These are phyloP conservation scores for Gracilaria gracilis DNA, from an alignment of 23 red algal genomes.

Conservation along the genomic window DNA sequence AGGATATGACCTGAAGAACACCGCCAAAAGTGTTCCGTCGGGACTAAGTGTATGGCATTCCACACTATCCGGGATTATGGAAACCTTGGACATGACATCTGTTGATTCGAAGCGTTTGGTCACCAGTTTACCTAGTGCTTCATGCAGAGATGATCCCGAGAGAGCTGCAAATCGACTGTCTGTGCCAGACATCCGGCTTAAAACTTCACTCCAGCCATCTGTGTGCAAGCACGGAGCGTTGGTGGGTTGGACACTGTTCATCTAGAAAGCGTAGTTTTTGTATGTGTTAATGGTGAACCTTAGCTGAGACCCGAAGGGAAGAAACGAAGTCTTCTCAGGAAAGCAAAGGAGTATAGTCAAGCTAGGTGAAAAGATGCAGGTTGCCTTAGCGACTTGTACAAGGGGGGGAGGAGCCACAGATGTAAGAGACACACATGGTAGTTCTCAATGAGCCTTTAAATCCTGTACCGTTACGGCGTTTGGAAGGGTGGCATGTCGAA, in stretches of 20 bases:
- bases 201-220: background rate
- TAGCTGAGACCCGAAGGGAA: background rate
- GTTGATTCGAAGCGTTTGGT: background rate
- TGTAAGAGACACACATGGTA: too few relatives aligned
- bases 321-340: too few relatives aligned
- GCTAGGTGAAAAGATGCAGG: too few relatives aligned
- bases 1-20: background rate
- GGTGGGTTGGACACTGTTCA: background rate
- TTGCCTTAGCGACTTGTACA: too few relatives aligned
- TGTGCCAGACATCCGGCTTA: slow-evolving; percentile 1
- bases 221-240: background rate
- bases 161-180: slow-evolving; percentile 16
- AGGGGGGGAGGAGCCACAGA: too few relatives aligned
- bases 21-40: slow-evolving; percentile 22
- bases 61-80: background rate
- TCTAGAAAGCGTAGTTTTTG: background rate
- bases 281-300: background rate
- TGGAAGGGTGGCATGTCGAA: too few relatives aligned
- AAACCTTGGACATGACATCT: background rate
- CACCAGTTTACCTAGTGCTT: background rate
- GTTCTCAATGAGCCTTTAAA: too few relatives aligned
- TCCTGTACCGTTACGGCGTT: too few relatives aligned
- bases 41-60: background rate
- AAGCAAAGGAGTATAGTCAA: too few relatives aligned
- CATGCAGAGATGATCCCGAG: background rate